phyloP scores from a whole-genome alignment of 805 yeast genomes.

The Cyberlindnera samutprakarnensis region DNA sequence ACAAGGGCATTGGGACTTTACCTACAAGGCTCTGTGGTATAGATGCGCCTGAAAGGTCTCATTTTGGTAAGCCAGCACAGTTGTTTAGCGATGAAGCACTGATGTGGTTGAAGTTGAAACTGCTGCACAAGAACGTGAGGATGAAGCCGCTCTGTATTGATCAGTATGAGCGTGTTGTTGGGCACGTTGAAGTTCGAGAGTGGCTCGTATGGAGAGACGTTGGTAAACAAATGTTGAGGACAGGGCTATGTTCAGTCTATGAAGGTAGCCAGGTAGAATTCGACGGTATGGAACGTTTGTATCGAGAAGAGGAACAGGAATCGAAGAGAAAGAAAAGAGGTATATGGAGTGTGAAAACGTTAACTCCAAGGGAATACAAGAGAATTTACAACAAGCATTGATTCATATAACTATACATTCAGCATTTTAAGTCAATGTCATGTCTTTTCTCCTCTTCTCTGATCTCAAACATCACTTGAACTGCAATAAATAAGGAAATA shows the following conservation, averaged over 20 bases:
- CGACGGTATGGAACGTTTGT: constrained; percentile 63
- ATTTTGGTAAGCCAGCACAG: constrained; percentile 91
- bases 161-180: constrained; percentile 86
- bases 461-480: constrained; percentile 90
- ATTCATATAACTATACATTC: constrained; percentile 1
- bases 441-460: constrained; percentile 79
- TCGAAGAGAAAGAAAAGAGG: constrained; percentile 58
- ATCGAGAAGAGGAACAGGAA: constrained; percentile 47
- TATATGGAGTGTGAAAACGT: constrained; percentile 49
- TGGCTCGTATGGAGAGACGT: constrained; percentile 72
- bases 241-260: constrained; percentile 83
- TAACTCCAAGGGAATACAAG: constrained; percentile 81
- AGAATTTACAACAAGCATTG: neutral
- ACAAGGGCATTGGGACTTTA: constrained; percentile 50
- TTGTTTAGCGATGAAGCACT: constrained; percentile 82
- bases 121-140: constrained; percentile 61
- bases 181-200: constrained; percentile 46
- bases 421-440: constrained; percentile 77
- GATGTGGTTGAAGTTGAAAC: constrained; percentile 58
- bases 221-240: constrained; percentile 76
- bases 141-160: constrained; percentile 77
- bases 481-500: constrained; percentile 67
- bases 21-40: constrained; percentile 83
- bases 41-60: constrained; percentile 95
- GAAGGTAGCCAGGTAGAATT: constrained; percentile 81